Conservation (phyloP, 495 filamentous ascomycete species). For the Aspergillus panamensis region DNA sequence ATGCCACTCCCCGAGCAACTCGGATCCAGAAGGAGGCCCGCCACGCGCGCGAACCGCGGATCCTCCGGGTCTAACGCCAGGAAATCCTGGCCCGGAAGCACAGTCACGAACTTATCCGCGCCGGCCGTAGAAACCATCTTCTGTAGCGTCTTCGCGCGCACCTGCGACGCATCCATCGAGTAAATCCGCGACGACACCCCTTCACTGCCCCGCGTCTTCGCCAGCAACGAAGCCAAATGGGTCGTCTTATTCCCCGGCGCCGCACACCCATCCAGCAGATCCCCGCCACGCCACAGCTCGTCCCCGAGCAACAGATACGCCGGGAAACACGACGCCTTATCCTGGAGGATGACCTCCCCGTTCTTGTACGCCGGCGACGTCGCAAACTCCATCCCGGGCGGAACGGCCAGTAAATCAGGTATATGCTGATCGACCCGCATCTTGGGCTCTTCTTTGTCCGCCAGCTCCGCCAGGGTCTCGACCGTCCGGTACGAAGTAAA, state of each 20-base stretch:
- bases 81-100: slow-evolving; percentile 75
- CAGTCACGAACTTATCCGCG: slow-evolving; percentile 56
- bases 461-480: slow-evolving; percentile 42
- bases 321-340: slow-evolving; percentile 95
- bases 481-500: slow-evolving; percentile 58
- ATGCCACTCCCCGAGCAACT: slow-evolving; percentile 95
- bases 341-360: slow-evolving; percentile 84
- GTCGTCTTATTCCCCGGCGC: slow-evolving; percentile 98
- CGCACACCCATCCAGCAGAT: slow-evolving; percentile 84
- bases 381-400: slow-evolving; percentile 63
- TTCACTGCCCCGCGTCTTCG: slow-evolving; percentile 26
- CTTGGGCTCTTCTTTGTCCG: slow-evolving; percentile 23
- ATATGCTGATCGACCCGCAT: slow-evolving; percentile 71
- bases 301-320: slow-evolving; percentile 70
- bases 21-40: slow-evolving; percentile 79
- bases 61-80: slow-evolving; percentile 63
- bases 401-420: slow-evolving; percentile 76
- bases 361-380: slow-evolving; percentile 65
- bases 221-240: slow-evolving; percentile 74
- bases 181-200: slow-evolving; percentile 32
- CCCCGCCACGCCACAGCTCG: slow-evolving; percentile 39
- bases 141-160: slow-evolving; percentile 65
- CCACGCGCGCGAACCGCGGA: slow-evolving; percentile 53
- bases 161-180: slow-evolving; percentile 41
- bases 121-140: slow-evolving; percentile 81